Conservation (phyloP, 805 yeast species). For the Ogataea pignaliae region DNA sequence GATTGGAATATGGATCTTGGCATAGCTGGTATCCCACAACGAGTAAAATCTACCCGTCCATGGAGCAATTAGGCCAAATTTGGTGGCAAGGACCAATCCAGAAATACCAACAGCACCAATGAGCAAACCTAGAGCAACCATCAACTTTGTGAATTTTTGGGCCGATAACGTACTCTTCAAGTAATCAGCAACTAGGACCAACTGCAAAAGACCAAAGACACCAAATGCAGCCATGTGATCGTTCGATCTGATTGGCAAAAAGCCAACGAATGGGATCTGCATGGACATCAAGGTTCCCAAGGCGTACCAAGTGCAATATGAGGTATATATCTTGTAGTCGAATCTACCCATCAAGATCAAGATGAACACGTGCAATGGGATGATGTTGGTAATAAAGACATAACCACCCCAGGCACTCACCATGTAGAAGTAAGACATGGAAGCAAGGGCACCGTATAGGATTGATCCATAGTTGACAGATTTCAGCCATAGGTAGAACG, state of each 20-base stretch:
- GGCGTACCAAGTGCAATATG: constrained; percentile 95
- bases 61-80: constrained; percentile 92
- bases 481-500: constrained; percentile 94
- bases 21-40: constrained; percentile 96
- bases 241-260: constrained; percentile 91
- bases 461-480: constrained; percentile 88
- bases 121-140: constrained; percentile 53
- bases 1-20: constrained; percentile 96
- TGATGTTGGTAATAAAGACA: constrained; percentile 95
- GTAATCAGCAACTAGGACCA: constrained; percentile 82
- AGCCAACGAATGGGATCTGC: constrained; percentile 99
- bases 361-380: constrained; percentile 91
- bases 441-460: constrained; percentile 76
- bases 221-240: constrained; percentile 99
- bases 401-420: constrained; percentile 99
- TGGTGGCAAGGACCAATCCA: constrained; percentile 76
- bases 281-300: constrained; percentile 96
- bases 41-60: constrained; percentile 99
- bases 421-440: constrained; percentile 93
- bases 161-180: constrained; percentile 70
- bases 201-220: constrained; percentile 90
- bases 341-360: constrained; percentile 93
- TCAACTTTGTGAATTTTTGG: constrained; percentile 65
- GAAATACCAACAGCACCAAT: constrained; percentile 60
- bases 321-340: constrained; percentile 73